These are phyloP conservation scores for Vanderwaltozyma polyspora DNA, from an alignment of 805 yeast genomes.

Conservation along the genomic window DNA sequence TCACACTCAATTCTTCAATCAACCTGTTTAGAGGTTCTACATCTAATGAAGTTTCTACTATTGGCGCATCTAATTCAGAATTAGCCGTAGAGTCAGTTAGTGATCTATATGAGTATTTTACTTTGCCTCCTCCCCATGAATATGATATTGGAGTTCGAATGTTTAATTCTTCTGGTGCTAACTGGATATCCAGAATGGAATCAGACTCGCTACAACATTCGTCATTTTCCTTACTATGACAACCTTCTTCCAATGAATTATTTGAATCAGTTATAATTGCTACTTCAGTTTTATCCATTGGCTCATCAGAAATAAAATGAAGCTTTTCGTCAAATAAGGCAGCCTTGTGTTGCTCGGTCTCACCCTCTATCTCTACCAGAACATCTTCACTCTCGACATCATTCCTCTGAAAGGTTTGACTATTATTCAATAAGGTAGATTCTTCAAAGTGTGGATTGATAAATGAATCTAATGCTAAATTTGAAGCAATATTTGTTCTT, in stretches of 20 bases:
- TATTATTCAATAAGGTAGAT: not conserved
- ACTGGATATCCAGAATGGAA: conserved; percentile 1
- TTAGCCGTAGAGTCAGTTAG: not conserved
- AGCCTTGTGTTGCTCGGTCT: conserved; percentile 12
- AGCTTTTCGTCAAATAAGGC: conserved; percentile 10
- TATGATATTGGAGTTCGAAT: conserved; percentile 6
- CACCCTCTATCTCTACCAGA: conserved; percentile 17
- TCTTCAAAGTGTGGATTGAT: not conserved
- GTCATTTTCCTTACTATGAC: no score
- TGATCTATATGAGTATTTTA: not conserved
- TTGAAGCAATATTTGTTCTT: no score
- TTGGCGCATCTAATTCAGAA: no score
- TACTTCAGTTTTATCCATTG: not conserved
- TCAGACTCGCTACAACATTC: not conserved
- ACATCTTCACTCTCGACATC: conserved; percentile 5
- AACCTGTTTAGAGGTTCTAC: no score
- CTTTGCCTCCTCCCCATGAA: not conserved
- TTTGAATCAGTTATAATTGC: not conserved
- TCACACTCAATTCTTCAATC: not conserved
- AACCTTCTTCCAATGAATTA: no score
- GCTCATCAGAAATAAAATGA: conserved; percentile 5
- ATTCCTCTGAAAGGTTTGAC: not conserved
- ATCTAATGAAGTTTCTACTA: no score
- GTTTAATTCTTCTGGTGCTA: conserved; percentile 10
- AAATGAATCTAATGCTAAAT: not conserved